Evolutionary conservation across 441 rosid species (phyloP).

Genomic region (Capsella rubella): DNA sequence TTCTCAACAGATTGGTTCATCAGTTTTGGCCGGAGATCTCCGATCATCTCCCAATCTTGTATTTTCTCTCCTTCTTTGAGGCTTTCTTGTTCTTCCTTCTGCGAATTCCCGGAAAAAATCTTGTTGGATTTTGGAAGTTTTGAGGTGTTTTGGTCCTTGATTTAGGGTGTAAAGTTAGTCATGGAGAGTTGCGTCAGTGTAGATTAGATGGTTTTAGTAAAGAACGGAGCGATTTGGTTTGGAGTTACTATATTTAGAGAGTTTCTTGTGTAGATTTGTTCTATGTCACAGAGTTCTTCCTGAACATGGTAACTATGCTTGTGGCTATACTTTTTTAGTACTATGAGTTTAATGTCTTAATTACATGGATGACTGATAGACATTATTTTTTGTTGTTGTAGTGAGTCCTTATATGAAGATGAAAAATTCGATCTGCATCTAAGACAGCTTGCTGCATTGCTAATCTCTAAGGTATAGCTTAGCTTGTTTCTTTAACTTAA

Average conservation of each 20-base stretch:
- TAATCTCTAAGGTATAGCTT: too few species aligned
- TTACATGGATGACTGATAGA: too few species aligned
- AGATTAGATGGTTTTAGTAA: neutral
- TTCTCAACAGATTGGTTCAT: slow-evolving; percentile 81
- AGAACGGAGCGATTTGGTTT: neutral
- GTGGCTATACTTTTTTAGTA: neutral
- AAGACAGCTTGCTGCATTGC: too few species aligned
- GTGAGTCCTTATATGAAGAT: too few species aligned
- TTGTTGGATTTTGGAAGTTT: neutral
- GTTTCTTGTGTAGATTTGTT: slow-evolving; percentile 8
- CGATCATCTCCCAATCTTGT: slow-evolving; percentile 83
- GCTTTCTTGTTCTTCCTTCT: neutral
- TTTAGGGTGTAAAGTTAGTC: neutral
- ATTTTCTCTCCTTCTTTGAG: slow-evolving; percentile 1
- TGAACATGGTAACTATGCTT: neutral
- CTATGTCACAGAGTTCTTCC: slow-evolving; percentile 7
- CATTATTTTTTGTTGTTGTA: too few species aligned
- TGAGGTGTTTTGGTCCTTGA: neutral
- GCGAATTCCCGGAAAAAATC: neutral
- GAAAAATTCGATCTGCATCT: too few species aligned
- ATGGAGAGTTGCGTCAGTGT: neutral
- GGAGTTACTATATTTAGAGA: neutral
- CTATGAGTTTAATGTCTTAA: neutral
- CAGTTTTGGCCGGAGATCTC: slow-evolving; percentile 94
- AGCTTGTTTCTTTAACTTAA: too few species aligned